phyloP scores from a whole-genome alignment of 2,329 filamentous ascomycete genomes.

The Diaporthe nobilis region DNA sequence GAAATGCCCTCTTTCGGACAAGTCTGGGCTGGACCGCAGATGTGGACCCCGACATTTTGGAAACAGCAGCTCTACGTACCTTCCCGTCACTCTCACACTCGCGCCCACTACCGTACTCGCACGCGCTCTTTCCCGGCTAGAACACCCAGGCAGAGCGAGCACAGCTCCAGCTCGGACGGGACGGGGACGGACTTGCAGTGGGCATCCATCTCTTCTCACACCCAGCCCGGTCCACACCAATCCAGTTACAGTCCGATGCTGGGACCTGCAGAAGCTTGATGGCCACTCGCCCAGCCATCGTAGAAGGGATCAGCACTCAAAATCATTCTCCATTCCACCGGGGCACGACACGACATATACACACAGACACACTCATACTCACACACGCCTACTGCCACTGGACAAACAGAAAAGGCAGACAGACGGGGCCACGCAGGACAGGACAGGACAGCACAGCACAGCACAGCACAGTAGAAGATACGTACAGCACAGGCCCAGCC shows the following conservation, averaged over 20 bases:
- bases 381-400: background rate
- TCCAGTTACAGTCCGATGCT: conserved; percentile 19
- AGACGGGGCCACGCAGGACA: background rate
- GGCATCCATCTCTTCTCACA: background rate
- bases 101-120: background rate
- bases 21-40: conserved; percentile 18
- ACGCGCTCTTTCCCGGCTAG: background rate
- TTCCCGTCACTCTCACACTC: background rate
- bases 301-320: conserved; percentile 24
- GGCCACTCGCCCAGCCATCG: conserved; percentile 18
- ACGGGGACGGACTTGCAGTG: background rate
- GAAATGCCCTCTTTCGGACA: conserved; percentile 2
- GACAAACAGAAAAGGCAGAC: background rate
- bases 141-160: background rate
- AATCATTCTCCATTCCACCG: conserved; percentile 17
- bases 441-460: background rate
- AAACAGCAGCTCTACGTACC: conserved; percentile 1
- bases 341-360: background rate
- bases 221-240: conserved; percentile 1
- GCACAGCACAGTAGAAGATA: background rate
- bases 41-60: conserved; percentile 7
- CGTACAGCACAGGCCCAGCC: background rate
- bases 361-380: background rate
- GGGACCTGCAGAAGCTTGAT: conserved; percentile 32
- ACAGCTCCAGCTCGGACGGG: background rate